Evolutionary conservation across 495 filamentous ascomycete species (phyloP), one percentile per base, ranked within the genome.

Genomic region (Neurospora cerealis): DNA sequence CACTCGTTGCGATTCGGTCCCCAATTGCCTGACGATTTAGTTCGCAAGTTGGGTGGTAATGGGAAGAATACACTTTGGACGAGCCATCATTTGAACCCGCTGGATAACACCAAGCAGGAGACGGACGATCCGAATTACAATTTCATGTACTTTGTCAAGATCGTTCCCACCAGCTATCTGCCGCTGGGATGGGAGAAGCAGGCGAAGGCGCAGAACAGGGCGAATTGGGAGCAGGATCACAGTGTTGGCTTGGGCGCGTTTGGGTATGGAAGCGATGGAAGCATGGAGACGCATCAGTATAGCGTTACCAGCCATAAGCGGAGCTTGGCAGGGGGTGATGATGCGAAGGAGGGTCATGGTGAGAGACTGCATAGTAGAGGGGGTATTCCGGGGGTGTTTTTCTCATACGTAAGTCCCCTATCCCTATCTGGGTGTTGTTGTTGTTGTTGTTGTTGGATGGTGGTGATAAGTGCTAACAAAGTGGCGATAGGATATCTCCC

Each of bases 121-220:
- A 95, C 95, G 11, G 83, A 89, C 32, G 94, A 97, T 76, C 88
- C 92, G 70, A 91, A 90, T 46, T 98, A 87, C 86, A 99, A 97
- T 82, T 99, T 91, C 80, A 97, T 98, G 95, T 99, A 99, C 85
- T 99, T 98, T 80, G 87, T 99, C 81, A 99, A 99, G 84, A 95
- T 99, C 66, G 96, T 99, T 42, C 92, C 91, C 10, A 99, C 96
- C 19, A 93, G 93, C 2, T 99, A 97, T 78, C 87, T 98, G 8
- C 95, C 96, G 1, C 86, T 99, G 6, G 93, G 93, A 21, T 94
- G 93, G 93, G 82, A 86, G 69, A 81, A 78, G 73, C 77, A 79
- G 69, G 75, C 70, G 69, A n/a, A n/a, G n/a, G 70, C 71, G 40
- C 75, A 78, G 42, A 74, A 78, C 77, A 78, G 74, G 60, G 48